Evolutionary conservation across 2,329 filamentous ascomycete species (phyloP).

Genomic region (Colletotrichum brevisporum): DNA sequence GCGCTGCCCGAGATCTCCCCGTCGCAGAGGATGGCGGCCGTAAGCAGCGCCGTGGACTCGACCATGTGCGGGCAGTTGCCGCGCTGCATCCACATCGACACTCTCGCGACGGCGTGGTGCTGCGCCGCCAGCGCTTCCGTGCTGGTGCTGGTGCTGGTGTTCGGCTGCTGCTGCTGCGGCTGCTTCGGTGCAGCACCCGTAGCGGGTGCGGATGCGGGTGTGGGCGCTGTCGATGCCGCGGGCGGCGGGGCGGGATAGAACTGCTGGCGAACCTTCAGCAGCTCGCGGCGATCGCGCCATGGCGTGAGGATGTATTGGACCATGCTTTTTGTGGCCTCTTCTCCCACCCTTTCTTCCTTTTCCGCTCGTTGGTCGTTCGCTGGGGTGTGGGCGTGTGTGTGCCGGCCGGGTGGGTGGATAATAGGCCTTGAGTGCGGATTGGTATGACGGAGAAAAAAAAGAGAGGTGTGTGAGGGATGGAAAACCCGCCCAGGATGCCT

Average conservation of each 20-base stretch:
- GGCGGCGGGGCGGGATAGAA: constrained; percentile 66
- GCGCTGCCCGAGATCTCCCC: constrained; percentile 55
- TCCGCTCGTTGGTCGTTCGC: background rate
- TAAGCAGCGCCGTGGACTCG: constrained; percentile 82
- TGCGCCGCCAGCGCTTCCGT: constrained; percentile 50
- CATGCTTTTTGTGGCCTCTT: constrained; percentile 57
- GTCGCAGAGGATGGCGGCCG: constrained; percentile 78
- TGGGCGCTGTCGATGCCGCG: constrained; percentile 28
- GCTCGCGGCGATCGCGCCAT: constrained; percentile 77
- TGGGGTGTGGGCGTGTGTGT: background rate
- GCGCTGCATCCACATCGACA: constrained; percentile 79
- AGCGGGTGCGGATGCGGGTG: constrained; percentile 21
- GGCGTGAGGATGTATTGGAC: constrained; percentile 81
- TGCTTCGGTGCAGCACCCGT: constrained; percentile 25
- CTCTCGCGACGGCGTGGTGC: constrained; percentile 67
- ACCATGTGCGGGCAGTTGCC: constrained; percentile 83
- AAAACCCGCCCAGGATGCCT: too few relatives aligned
- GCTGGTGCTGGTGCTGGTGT: constrained; percentile 23
- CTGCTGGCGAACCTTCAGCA: constrained; percentile 74
- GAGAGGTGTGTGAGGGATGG: too few relatives aligned
- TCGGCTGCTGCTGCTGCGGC: constrained; percentile 19
- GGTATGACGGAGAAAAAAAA: too few relatives aligned
- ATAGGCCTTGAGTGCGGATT: too few relatives aligned
- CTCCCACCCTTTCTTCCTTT: background rate
- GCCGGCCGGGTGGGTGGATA: background rate